Conservation (phyloP, 208 protist species). For the Sergeia podlipaevii region DNA sequence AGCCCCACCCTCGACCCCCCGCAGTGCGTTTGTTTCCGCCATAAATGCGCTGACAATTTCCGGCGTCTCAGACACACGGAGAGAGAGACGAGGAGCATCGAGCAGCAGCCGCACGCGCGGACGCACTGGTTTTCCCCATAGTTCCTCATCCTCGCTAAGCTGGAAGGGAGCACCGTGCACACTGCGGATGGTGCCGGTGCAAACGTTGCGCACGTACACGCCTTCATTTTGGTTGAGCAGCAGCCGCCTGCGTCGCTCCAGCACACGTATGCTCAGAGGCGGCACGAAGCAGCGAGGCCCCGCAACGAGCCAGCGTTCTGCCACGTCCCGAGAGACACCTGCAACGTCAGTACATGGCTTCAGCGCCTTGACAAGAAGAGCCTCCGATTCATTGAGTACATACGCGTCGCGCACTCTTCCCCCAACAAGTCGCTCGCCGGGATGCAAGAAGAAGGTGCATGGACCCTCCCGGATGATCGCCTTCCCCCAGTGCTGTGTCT, state of each 20-base stretch:
- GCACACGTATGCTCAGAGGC: constrained; percentile 84
- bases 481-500: constrained; percentile 11
- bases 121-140: constrained; percentile 76
- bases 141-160: constrained; percentile 64
- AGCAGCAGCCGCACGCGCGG: constrained; percentile 49
- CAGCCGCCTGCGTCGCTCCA: constrained; percentile 86
- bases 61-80: constrained; percentile 29
- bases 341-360: constrained; percentile 30
- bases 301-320: constrained; percentile 92
- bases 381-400: constrained; percentile 43
- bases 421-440: constrained; percentile 42
- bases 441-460: constrained; percentile 59
- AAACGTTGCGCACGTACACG: constrained; percentile 94
- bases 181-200: constrained; percentile 65
- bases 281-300: constrained; percentile 93
- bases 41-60: not conserved
- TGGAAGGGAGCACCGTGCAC: constrained; percentile 55
- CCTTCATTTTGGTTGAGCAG: constrained; percentile 92
- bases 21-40: not conserved
- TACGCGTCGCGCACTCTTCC: constrained; percentile 21
- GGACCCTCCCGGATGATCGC: constrained; percentile 27
- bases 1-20: constrained; percentile 13
- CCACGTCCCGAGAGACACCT: constrained; percentile 11
- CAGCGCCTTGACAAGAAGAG: constrained; percentile 55
- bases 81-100: constrained; percentile 28